Conservation (phyloP, 768 basidiomycete species). For the Collybia nuda region DNA sequence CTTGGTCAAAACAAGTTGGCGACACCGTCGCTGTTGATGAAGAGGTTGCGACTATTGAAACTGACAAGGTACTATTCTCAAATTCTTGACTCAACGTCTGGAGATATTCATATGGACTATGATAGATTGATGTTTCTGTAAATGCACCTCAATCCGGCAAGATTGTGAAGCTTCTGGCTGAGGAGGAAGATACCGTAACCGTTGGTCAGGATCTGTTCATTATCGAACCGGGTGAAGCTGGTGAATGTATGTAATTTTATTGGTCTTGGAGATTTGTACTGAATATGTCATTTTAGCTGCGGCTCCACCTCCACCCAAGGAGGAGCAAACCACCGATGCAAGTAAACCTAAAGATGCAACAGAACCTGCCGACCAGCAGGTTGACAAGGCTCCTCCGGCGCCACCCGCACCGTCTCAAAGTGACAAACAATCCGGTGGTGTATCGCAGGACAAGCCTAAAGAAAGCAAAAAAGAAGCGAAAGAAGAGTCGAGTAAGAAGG, state of each 20-base stretch:
- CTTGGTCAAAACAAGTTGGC: conserved; percentile 92
- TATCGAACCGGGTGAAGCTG: conserved; percentile 79
- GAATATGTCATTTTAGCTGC: conserved; percentile 12
- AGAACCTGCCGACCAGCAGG: conserved; percentile 49
- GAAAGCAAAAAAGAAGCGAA: conserved; percentile 34
- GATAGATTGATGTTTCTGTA: conserved; percentile 94
- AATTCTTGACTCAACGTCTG: conserved; percentile 1
- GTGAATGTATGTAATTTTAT: conserved; percentile 38
- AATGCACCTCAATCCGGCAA: conserved; percentile 89
- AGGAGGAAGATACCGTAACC: conserved; percentile 91
- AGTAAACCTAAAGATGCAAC: conserved; percentile 36
- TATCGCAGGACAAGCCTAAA: conserved; percentile 20
- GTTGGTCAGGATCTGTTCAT: conserved; percentile 95
- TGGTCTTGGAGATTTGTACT: background rate
- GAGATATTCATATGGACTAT: conserved; percentile 2
- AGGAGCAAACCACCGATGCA: conserved; percentile 25
- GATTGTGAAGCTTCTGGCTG: conserved; percentile 82
- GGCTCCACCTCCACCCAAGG: conserved; percentile 32
- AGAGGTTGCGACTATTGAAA: conserved; percentile 97
- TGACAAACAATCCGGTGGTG: conserved; percentile 24
- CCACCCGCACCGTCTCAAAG: conserved; percentile 40
- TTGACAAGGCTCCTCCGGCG: conserved; percentile 42
- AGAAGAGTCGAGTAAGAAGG: conserved; percentile 26
- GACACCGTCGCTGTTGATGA: conserved; percentile 91
- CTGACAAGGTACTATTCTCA: conserved; percentile 78